Conservation (phyloP, 495 filamentous ascomycete genomes). For the Penicillium dipodomyicola region DNA sequence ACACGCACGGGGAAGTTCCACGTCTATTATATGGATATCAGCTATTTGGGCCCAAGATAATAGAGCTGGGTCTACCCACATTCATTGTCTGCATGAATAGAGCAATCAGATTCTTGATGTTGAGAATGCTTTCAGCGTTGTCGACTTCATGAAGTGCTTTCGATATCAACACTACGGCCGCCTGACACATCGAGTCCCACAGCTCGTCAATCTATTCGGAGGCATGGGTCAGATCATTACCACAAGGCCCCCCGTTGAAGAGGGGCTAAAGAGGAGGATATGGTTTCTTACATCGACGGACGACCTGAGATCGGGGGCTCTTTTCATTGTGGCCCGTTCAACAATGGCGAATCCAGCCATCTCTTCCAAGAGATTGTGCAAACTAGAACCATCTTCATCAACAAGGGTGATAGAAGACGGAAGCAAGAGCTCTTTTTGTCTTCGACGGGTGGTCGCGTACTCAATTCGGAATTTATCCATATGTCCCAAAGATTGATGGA, state of each 20-base stretch:
- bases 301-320: conserved; percentile 77
- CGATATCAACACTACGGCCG: conserved; percentile 73
- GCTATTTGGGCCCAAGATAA: conserved; percentile 3
- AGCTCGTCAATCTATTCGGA: conserved; percentile 77
- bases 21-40: conserved; percentile 51
- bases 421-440: conserved; percentile 86
- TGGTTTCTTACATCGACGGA: conserved; percentile 66
- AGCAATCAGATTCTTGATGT: conserved; percentile 87
- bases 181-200: conserved; percentile 97
- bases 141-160: conserved; percentile 72
- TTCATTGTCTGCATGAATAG: conserved; percentile 98
- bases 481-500: conserved; percentile 91
- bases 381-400: conserved; percentile 69
- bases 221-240: conserved; percentile 10
- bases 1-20: conserved; percentile 84
- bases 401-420: conserved; percentile 68
- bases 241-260: background rate
- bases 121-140: conserved; percentile 79
- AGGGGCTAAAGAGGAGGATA: background rate
- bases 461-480: conserved; percentile 85
- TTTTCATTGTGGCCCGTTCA: conserved; percentile 88
- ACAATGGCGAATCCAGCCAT: conserved; percentile 97
- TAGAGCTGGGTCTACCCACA: conserved; percentile 40
- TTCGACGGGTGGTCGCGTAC: conserved; percentile 83
- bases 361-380: conserved; percentile 85